Evolutionary conservation across 495 filamentous ascomycete genomes (phyloP).

Genomic region (Paragyromitra xinjiangensis): DNA sequence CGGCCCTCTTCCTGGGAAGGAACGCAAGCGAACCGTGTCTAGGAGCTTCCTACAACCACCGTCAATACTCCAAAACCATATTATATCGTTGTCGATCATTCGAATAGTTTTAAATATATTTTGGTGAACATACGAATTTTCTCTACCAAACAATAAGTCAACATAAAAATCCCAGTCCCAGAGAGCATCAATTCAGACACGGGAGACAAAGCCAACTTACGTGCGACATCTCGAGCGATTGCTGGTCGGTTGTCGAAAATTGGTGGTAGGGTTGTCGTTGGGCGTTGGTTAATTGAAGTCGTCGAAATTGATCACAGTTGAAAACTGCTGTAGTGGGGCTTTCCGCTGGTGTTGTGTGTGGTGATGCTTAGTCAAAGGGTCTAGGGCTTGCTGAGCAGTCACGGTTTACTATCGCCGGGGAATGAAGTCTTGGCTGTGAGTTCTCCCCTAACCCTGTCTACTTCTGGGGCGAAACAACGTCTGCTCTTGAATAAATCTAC

Average conservation of each 20-base stretch:
- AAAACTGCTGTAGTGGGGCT: slow-evolving; percentile 25
- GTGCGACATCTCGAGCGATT: slow-evolving; percentile 56
- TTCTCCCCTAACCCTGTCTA: slow-evolving; percentile 11
- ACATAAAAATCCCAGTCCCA: slow-evolving; percentile 15
- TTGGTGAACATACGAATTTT: slow-evolving; percentile 55
- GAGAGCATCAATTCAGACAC: slow-evolving; percentile 21
- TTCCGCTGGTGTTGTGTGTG: slow-evolving; percentile 29
- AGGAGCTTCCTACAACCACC: slow-evolving; percentile 72
- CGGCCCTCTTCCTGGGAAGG: slow-evolving; percentile 95
- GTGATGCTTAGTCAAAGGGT: slow-evolving; percentile 38
- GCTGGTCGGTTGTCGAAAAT: slow-evolving; percentile 40
- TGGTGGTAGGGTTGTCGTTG: slow-evolving; percentile 41
- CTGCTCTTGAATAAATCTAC: neutral
- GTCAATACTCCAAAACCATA: slow-evolving; percentile 23
- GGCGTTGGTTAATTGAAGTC: slow-evolving; percentile 35
- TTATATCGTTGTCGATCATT: neutral
- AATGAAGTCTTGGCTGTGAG: neutral
- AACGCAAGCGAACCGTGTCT: slow-evolving; percentile 98
- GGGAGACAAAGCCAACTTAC: slow-evolving; percentile 38
- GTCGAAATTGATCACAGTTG: slow-evolving; percentile 35
- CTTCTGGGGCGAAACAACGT: neutral
- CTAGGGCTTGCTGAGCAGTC: slow-evolving; percentile 49
- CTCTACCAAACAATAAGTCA: slow-evolving; percentile 48
- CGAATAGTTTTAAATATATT: slow-evolving; percentile 8
- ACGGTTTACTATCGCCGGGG: neutral